phyloP scores from a whole-genome alignment of 1,284 basidiomycete genomes.

The Rugosomyces carneus region DNA sequence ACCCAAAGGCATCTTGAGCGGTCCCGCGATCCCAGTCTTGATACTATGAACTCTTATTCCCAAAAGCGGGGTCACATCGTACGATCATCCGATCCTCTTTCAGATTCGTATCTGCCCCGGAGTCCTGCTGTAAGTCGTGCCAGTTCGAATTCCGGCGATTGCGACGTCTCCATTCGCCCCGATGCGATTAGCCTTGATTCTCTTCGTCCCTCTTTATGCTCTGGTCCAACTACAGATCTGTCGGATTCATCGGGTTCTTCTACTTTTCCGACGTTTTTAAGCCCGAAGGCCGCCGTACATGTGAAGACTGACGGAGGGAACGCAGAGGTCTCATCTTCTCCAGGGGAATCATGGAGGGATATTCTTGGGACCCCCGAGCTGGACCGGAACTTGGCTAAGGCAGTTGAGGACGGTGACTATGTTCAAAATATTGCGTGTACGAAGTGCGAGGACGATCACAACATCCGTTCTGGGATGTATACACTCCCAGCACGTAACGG shows the following conservation, averaged over 20 bases:
- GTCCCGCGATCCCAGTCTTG: conserved; percentile 24
- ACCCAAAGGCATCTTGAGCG: conserved; percentile 33
- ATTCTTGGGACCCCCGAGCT: conserved; percentile 2
- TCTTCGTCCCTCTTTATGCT: conserved; percentile 8
- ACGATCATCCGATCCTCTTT: conserved; percentile 18
- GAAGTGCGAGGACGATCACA: conserved; percentile 10
- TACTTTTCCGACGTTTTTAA: conserved; percentile 28
- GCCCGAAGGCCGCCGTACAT: conserved; percentile 16
- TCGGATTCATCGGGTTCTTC: conserved; percentile 24
- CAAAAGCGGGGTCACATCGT: conserved; percentile 17
- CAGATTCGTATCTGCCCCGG: conserved; percentile 11
- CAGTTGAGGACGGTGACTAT: conserved; percentile 9
- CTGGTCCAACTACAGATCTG: conserved; percentile 12
- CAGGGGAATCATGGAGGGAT: conserved; percentile 11
- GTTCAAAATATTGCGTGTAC: no score
- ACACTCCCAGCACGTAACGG: conserved; percentile 1
- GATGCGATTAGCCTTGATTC: conserved; percentile 9
- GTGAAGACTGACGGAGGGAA: conserved; percentile 13
- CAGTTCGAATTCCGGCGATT: conserved; percentile 18
- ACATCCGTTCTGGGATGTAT: conserved; percentile 7
- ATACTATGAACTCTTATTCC: conserved; percentile 20
- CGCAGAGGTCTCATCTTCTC: conserved; percentile 1
- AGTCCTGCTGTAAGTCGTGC: conserved; percentile 14
- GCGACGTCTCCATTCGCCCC: conserved; percentile 23
- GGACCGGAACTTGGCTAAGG: conserved; percentile 8